Evolutionary conservation across 805 yeast species (phyloP), one percentile per base, ranked within the genome.

Genomic region (Alloascoidea hylecoeti): DNA sequence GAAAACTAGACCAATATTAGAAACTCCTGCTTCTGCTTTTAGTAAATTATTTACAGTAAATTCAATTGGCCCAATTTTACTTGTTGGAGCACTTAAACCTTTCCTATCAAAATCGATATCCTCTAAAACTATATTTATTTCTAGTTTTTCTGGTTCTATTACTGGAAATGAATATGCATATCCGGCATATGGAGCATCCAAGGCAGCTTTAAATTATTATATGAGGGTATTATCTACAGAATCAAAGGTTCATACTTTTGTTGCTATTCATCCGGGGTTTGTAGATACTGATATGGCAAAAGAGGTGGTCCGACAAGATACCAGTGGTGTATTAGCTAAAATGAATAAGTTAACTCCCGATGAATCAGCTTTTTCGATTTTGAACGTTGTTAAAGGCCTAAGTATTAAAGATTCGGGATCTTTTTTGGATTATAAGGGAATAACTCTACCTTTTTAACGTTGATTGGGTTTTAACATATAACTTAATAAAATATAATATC

Each of bases 221-320:
- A 46, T 46, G 9, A 49, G 42, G 32, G 49, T 51, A 16, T 27
- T 61, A 28, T 43, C 55, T 33, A 13, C 16, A 19, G 64, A 61
- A 38, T 38, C 50, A 23, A 41, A 39, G 12, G 32, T 35, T 1
- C 50, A 55, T 28, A 54, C 49, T 1, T 57, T 51, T 40, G 43
- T 58, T 15, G 44, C 60, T 12, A 13, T 60, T 12, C 61, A 60
- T 38, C 70, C 70, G 0, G 68, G 69, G 28, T 27, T 51, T 6
- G 66, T 64, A 12, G n/a, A 38, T 12, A 58, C 61, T 28, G 66
- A 62, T 36, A 51, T 55, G 56, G 56, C 51, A 2, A 39, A 28
- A 2, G 32, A 15, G n/a, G 44, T 17, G 14, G 38, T 27, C 4
- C 35, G 15, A 13, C 15, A 15, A 18, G 4, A 34, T 16, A 17